Conservation (phyloP, 257 asterid genomes). For the Penstemon newberryi region DNA sequence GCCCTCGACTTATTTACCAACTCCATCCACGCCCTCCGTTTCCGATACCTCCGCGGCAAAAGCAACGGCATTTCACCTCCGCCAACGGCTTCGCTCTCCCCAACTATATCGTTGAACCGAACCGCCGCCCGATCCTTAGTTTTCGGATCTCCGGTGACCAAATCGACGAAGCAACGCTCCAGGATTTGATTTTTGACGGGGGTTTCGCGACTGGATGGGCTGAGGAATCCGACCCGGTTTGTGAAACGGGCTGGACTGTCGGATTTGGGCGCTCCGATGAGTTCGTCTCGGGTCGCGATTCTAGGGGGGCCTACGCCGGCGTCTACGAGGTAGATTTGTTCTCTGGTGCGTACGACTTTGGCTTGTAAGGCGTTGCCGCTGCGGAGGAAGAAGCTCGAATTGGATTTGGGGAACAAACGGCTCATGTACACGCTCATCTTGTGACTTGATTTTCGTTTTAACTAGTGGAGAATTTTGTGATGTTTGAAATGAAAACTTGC, state of each 20-base stretch:
- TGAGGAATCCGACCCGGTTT: conserved; percentile 44
- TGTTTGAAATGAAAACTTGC: too few relatives aligned
- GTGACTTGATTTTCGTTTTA: too few relatives aligned
- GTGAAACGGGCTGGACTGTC: conserved; percentile 34
- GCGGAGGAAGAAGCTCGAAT: conserved; percentile 50
- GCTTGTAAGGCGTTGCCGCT: conserved; percentile 44
- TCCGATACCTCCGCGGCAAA: conserved; percentile 51
- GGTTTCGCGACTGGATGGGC: conserved; percentile 31
- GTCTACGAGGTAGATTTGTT: conserved; percentile 45
- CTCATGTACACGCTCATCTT: conserved; percentile 55
- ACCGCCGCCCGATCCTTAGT: conserved; percentile 40
- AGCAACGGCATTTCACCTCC: conserved; percentile 53
- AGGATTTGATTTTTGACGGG: conserved; percentile 27
- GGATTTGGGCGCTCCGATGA: conserved; percentile 30
- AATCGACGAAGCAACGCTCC: conserved; percentile 57
- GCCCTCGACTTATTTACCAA: conserved; percentile 35
- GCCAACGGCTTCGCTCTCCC: conserved; percentile 35
- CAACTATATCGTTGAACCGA: conserved; percentile 41
- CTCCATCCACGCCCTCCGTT: conserved; percentile 46
- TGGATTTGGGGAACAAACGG: conserved; percentile 46
- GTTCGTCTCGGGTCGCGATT: conserved; percentile 42
- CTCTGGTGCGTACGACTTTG: conserved; percentile 41
- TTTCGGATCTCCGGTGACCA: conserved; percentile 45
- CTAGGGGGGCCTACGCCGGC: conserved; percentile 48
- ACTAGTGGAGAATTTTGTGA: too few relatives aligned